Evolutionary conservation across 2,329 filamentous ascomycete species (phyloP).

Genomic region (Hypocrella siamensis): DNA sequence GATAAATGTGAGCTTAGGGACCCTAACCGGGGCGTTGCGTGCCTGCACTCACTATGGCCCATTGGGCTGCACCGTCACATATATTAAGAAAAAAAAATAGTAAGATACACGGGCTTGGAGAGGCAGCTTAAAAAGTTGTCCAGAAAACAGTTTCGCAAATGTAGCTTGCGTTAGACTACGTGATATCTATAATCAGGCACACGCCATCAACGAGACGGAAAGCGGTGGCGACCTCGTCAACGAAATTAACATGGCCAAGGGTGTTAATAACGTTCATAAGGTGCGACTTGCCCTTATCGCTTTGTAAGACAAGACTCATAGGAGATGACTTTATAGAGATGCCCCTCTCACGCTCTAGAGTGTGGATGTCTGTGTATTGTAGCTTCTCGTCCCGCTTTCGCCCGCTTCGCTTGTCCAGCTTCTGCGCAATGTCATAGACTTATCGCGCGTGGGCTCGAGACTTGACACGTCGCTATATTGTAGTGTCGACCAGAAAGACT

Average conservation of each 20-base stretch:
- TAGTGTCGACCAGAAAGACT: too few species aligned
- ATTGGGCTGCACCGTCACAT: too few species aligned
- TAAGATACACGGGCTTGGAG: too few species aligned
- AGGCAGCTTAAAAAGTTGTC: too few species aligned
- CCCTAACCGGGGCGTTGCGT: too few species aligned
- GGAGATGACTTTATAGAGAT: constrained; percentile 85
- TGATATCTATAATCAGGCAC: constrained; percentile 88
- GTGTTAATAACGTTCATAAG: constrained; percentile 92
- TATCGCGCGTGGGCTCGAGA: too few species aligned
- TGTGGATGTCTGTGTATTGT: constrained; percentile 84
- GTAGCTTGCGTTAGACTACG: too few species aligned
- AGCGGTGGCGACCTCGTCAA: constrained; percentile 85
- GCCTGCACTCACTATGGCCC: too few species aligned
- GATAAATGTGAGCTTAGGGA: too few species aligned
- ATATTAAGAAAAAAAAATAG: too few species aligned
- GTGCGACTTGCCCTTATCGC: constrained; percentile 85
- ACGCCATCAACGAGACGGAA: constrained; percentile 81
- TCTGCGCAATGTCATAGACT: constrained; percentile 68
- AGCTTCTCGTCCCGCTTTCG: constrained; percentile 77
- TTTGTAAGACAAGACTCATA: constrained; percentile 84
- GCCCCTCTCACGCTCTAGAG: constrained; percentile 77
- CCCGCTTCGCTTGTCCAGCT: constrained; percentile 66
- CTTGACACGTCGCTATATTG: too few species aligned
- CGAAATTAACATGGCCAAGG: constrained; percentile 95
- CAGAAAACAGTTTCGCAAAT: too few species aligned